Evolutionary conservation across 148 eudicot genomes (phyloP).

Genomic region (Bassia scoparia): DNA sequence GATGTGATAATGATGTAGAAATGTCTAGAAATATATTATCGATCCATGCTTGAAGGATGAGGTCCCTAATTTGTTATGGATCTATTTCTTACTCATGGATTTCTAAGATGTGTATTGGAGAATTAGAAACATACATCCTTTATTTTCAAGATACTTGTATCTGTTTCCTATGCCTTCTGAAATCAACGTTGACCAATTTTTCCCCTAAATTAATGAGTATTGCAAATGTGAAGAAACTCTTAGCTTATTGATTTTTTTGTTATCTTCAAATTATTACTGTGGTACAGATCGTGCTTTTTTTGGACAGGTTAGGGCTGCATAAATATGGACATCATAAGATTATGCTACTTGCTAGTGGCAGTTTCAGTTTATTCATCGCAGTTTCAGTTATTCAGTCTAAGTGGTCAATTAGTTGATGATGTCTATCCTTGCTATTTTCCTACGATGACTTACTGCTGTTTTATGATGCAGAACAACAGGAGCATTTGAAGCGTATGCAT

Average conservation of each 20-base stretch:
- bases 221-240: too few species aligned
- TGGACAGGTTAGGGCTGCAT: neutral
- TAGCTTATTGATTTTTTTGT: too few species aligned
- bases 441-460: slow-evolving; percentile 6
- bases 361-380: too few species aligned
- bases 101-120: too few species aligned
- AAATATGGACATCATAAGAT: neutral
- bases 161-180: neutral
- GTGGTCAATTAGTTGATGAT: neutral
- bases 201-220: too few species aligned
- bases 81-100: too few species aligned
- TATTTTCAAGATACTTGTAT: neutral
- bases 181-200: neutral
- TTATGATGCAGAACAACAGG: slow-evolving; percentile 60
- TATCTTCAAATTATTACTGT: neutral
- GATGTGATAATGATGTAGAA: neutral
- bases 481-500: slow-evolving; percentile 51
- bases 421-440: slow-evolving; percentile 1
- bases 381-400: neutral
- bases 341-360: neutral
- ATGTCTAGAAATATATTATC: neutral
- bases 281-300: too few species aligned
- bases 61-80: neutral
- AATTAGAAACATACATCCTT: neutral
- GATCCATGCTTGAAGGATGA: neutral